Evolutionary conservation across 441 rosid species (phyloP), one percentile per base, ranked within the genome.

Genomic region (Gossypium laxum): DNA sequence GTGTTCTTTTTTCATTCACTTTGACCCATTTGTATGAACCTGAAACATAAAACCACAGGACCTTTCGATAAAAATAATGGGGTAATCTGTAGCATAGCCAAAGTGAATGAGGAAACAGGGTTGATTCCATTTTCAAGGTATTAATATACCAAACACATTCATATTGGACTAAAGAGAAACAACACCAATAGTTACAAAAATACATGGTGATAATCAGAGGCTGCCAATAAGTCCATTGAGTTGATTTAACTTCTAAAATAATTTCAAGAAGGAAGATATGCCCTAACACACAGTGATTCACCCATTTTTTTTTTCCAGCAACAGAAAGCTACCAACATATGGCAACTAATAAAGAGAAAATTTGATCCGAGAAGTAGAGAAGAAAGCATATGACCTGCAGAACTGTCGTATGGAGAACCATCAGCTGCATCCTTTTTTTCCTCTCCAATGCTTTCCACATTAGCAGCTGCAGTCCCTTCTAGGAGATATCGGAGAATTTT

Each of bases 401-500:
- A 65, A 43, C 32, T 59, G 51, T 60, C 65, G 5, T 70, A 18
- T 68, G 45, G 18, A 75, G 79, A 81, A 75, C 26, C 57, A 71
- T 65, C 78, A 41, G 22, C 55, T 50, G 22, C 67, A 48, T 80
- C 73, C 43, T 85, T 78, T 61, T 82, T 86, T 72, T 86, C 88
- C 11, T 84, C 84, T 28, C 71, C 81, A 21, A 41, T 62, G 60
- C 74, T 80, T 72, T 85, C 90, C 48, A 66, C 79, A 74, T 83
- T 86, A 66, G 95, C 81, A 79, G 89, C 98, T 3, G 85, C 87
- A 41, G 97, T 91, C 72, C 97, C 97, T 74, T 91, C 95, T 72
- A 91, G 79, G 52, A 91, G 85, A 79, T 79, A 83, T 51, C 21
- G 77, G 47, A 87, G 85, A 77, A 88, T 70, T 80, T 87, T 72